These are phyloP conservation scores for Ballota nigra DNA, from an alignment of 257 asterid genomes.

Conservation along the genomic window DNA sequence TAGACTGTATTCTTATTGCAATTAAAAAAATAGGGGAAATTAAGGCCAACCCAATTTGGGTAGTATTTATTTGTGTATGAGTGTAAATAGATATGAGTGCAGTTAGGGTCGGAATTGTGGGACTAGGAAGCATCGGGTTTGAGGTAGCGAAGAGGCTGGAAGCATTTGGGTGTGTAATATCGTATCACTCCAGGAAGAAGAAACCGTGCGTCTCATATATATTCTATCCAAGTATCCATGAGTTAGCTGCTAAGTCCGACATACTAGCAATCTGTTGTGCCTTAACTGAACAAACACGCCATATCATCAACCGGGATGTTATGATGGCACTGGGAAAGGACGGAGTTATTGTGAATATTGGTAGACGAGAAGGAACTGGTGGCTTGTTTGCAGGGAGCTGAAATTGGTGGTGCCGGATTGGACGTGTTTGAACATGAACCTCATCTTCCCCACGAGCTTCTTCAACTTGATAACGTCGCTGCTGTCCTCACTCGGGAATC, in stretches of 20 bases:
- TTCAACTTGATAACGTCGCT: constrained; percentile 49
- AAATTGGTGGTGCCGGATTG: constrained; percentile 59
- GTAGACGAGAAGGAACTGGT: constrained; percentile 56
- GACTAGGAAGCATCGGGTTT: constrained; percentile 80
- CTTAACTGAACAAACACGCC: constrained; percentile 56
- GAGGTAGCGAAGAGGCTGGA: constrained; percentile 71
- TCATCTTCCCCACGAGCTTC: constrained; percentile 37
- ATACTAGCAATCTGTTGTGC: constrained; percentile 60
- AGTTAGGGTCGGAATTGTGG: constrained; percentile 87
- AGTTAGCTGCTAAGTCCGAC: constrained; percentile 52
- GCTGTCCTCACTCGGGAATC: constrained; percentile 52
- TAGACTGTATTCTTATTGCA: too few relatives aligned
- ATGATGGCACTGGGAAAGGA: constrained; percentile 51
- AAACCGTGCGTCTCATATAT: constrained; percentile 39
- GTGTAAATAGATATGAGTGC: neutral
- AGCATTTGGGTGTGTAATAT: constrained; percentile 59
- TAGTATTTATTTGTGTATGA: too few relatives aligned
- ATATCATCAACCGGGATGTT: constrained; percentile 59
- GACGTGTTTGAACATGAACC: constrained; percentile 77
- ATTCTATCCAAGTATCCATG: constrained; percentile 31
- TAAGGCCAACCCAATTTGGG: neutral
- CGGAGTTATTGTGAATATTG: constrained; percentile 58
- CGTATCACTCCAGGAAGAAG: constrained; percentile 53
- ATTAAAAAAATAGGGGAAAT: too few relatives aligned
- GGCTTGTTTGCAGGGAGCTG: constrained; percentile 39